These are phyloP conservation scores for Termitomyces sp. DNA, from an alignment of 768 basidiomycete genomes.

Conservation along the genomic window DNA sequence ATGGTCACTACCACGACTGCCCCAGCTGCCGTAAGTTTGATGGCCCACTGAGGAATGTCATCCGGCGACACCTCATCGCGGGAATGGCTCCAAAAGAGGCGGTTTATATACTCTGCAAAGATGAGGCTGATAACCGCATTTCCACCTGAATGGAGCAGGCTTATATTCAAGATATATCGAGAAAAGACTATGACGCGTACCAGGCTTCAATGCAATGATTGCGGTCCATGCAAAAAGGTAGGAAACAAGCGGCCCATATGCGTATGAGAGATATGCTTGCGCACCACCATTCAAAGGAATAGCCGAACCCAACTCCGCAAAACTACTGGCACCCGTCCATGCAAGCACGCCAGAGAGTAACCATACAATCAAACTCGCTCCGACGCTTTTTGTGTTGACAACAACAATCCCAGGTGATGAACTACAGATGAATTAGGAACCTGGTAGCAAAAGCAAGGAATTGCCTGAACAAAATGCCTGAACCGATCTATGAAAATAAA, in stretches of 20 bases:
- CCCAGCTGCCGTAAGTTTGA: constrained; percentile 76
- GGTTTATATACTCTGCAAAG: constrained; percentile 88
- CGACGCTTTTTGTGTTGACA: constrained; percentile 83
- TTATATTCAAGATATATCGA: background rate
- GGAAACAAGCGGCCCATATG: constrained; percentile 81
- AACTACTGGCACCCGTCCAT: constrained; percentile 96
- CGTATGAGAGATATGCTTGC: constrained; percentile 82
- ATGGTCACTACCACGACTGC: constrained; percentile 68
- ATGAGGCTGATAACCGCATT: constrained; percentile 87
- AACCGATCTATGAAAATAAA: constrained; percentile 58
- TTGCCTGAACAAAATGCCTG: constrained; percentile 79
- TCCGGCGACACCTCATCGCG: constrained; percentile 66
- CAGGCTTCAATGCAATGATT: constrained; percentile 83
- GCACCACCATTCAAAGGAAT: constrained; percentile 74
- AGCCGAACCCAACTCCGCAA: constrained; percentile 85
- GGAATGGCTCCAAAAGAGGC: constrained; percentile 78
- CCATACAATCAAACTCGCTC: constrained; percentile 88
- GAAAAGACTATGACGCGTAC: constrained; percentile 25
- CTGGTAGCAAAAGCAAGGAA: background rate
- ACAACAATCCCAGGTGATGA: constrained; percentile 92
- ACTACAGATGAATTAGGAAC: constrained; percentile 30
- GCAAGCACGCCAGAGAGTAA: constrained; percentile 73
- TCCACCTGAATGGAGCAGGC: constrained; percentile 35
- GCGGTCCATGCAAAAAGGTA: constrained; percentile 96
- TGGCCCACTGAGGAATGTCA: constrained; percentile 84